These are phyloP conservation scores for Suillus ampliporus DNA, from an alignment of 768 basidiomycete species.

Conservation along the genomic window DNA sequence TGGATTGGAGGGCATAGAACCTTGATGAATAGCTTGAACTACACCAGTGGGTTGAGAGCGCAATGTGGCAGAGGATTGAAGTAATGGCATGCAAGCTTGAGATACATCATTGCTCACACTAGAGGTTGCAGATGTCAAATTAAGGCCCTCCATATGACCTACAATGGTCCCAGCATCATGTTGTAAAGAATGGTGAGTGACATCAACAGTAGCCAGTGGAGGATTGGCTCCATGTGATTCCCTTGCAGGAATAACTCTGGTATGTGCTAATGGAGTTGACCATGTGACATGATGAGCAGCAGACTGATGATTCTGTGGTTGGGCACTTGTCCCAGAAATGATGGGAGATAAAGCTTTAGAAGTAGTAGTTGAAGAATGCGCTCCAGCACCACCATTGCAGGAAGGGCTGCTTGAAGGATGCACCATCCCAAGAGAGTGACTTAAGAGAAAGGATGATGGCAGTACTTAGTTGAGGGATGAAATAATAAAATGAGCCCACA, in stretches of 20 bases:
- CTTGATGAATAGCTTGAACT: background rate
- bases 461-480: background rate
- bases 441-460: background rate
- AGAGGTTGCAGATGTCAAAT: background rate
- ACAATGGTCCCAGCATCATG: background rate
- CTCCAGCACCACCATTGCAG: too few relatives aligned
- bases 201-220: background rate
- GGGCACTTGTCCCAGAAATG: background rate
- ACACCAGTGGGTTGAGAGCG: background rate
- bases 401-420: background rate
- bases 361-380: background rate
- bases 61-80: background rate
- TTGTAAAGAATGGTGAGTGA: background rate
- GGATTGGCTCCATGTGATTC: background rate
- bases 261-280: slow-evolving; percentile 9
- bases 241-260: slow-evolving; percentile 8
- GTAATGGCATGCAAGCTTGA: background rate
- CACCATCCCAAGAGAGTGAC: background rate
- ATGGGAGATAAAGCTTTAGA: background rate
- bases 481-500: background rate
- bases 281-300: slow-evolving; percentile 7
- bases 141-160: background rate
- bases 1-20: background rate
- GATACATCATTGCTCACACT: too few relatives aligned
- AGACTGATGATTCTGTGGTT: background rate